These are phyloP conservation scores for Elaeis oleifera DNA, from an alignment of 202 grass and related monocot genomes.

Conservation along the genomic window DNA sequence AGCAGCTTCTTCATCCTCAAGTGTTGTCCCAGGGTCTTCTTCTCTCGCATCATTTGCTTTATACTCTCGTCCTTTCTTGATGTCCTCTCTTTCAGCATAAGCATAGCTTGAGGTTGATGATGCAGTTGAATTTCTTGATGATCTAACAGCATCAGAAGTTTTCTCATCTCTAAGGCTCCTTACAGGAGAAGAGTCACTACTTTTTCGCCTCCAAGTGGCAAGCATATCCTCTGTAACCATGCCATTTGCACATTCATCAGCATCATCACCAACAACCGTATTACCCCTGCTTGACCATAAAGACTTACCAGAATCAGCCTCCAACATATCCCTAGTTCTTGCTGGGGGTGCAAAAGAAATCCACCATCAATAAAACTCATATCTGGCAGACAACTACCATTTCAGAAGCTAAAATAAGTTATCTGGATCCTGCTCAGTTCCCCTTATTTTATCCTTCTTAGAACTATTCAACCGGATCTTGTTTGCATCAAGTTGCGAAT, in stretches of 20 bases:
- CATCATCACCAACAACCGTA: constrained; percentile 33
- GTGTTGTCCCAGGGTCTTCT: constrained; percentile 59
- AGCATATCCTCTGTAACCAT: constrained; percentile 65
- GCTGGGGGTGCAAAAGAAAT: constrained; percentile 81
- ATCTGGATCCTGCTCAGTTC: constrained; percentile 38
- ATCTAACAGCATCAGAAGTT: constrained; percentile 71
- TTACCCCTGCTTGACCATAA: constrained; percentile 56
- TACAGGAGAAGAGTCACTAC: constrained; percentile 54
- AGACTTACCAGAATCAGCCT: constrained; percentile 39
- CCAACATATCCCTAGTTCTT: constrained; percentile 43
- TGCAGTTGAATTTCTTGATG: constrained; percentile 57
- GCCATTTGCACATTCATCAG: constrained; percentile 56
- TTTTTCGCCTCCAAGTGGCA: constrained; percentile 84
- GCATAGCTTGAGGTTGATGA: constrained; percentile 52
- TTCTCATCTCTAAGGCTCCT: constrained; percentile 69
- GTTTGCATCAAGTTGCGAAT: constrained; percentile 34
- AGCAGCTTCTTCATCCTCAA: constrained; percentile 90
- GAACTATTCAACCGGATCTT: constrained; percentile 11
- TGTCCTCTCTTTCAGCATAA: constrained; percentile 57
- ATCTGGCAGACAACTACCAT: constrained; percentile 32
- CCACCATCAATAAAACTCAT: constrained; percentile 34
- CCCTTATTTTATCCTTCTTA: constrained; percentile 31
- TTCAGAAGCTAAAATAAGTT: constrained; percentile 33
- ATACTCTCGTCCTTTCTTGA: constrained; percentile 41
- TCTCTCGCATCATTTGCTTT: constrained; percentile 64